phyloP scores from a whole-genome alignment of 192 early-diverging fungal species.

The Linnemannia elongata region DNA sequence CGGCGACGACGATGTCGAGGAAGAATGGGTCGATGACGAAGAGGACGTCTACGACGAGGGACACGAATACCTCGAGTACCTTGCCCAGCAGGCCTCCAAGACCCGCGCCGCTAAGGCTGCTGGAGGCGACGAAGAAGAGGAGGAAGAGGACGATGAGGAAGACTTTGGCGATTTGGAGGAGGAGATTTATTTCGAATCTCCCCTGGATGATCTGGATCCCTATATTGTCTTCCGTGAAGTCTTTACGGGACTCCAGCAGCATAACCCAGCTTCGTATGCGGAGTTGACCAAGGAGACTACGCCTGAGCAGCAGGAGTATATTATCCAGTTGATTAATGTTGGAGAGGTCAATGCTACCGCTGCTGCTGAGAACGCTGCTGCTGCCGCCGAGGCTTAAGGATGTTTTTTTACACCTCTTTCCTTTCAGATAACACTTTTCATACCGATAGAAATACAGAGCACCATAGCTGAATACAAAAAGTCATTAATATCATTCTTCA shows the following conservation, averaged over 20 bases:
- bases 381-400: constrained; percentile 6
- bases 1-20: constrained; percentile 61
- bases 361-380: constrained; percentile 27
- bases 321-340: constrained; percentile 61
- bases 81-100: constrained; percentile 59
- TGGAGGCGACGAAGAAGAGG: constrained; percentile 57
- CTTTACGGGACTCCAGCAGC: constrained; percentile 72
- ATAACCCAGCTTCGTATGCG: constrained; percentile 66
- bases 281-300: constrained; percentile 69
- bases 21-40: constrained; percentile 71
- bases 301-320: constrained; percentile 62
- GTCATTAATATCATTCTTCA: too few species aligned
- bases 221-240: constrained; percentile 80
- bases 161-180: constrained; percentile 78
- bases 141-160: constrained; percentile 75
- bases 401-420: too few species aligned
- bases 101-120: constrained; percentile 60
- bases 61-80: constrained; percentile 59
- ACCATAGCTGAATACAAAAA: too few species aligned
- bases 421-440: not conserved
- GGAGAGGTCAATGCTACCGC: constrained; percentile 58
- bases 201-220: constrained; percentile 81
- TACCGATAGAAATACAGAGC: not conserved
- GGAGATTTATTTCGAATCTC: constrained; percentile 83
- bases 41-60: constrained; percentile 63